Base-by-base conservation (phyloP, 192 early-diverging fungal genomes). In the Rhizoclosmatium globosum region DNA sequence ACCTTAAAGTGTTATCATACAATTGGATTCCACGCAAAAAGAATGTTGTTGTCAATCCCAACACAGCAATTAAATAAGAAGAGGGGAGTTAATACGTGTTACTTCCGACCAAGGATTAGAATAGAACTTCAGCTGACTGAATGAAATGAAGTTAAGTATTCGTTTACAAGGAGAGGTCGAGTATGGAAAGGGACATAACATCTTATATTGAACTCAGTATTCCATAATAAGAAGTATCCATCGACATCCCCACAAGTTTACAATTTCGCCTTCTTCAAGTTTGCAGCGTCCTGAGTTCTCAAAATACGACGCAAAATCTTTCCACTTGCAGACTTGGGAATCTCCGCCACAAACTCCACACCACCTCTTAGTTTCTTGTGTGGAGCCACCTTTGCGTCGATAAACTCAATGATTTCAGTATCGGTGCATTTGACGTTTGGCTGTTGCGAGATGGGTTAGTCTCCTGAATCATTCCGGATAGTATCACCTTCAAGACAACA, bases 331-430 rank as follows among this genome's bases (percentile, higher is more conserved):
- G 90, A 91, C 71, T 95, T 93, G 23, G 95, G 95, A 43, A 97
- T 86, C 17, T 77, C 83, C 53, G 93, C 89, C 68, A 93, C 86
- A 74, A 93, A 88, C 6, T 82, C 80, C 39, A 94, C 88, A 23
- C 93, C 92, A 13, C 94, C 95, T 59, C 94, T 89, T n/a, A 96
- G 84, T 59, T 85, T 84, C 86, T 98, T 96, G 81, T 94, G 91
- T 4, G 82, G 74, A 0, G 93, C 93, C n/a, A 95, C 87, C 46
- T 88, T 88, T 11, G 82, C 84, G 23, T 82, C 76, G 47, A 94
- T 79, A 85, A 89, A 93, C 4, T 84, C 82, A 42, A 77, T 38
- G 41, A 94, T 80, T 2, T 89, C 88, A 41, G 79, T 76, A 2
- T 85, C 84, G 38, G 84, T 85, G 3, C 75, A 60, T 61, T 85